phyloP scores from a whole-genome alignment of 768 basidiomycete genomes.

The Suillus decipiens region DNA sequence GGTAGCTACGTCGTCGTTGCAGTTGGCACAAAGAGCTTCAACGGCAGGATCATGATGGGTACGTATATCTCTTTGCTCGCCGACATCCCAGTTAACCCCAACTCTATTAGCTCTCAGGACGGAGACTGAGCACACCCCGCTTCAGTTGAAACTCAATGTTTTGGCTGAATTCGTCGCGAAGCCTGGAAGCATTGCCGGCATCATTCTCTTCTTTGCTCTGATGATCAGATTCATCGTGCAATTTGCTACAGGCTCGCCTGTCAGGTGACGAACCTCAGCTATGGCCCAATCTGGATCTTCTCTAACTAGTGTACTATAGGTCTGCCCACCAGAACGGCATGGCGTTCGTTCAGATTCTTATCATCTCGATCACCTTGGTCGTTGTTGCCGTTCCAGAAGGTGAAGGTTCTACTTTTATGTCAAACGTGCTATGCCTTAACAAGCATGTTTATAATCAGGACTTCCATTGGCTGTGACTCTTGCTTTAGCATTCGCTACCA shows the following conservation, averaged over 20 bases:
- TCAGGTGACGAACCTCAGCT: conserved; percentile 42
- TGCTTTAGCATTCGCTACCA: conserved; percentile 95
- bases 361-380: conserved; percentile 91
- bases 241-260: conserved; percentile 60
- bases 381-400: conserved; percentile 87
- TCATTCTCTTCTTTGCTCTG: conserved; percentile 75
- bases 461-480: conserved; percentile 95
- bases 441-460: conserved; percentile 43
- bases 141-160: conserved; percentile 89
- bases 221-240: conserved; percentile 97
- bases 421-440: background rate
- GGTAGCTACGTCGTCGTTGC: conserved; percentile 92
- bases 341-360: conserved; percentile 73
- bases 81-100: background rate
- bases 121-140: conserved; percentile 86
- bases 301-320: conserved; percentile 34
- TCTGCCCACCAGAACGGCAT: conserved; percentile 84
- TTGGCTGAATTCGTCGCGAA: conserved; percentile 98
- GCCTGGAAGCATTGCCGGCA: conserved; percentile 79
- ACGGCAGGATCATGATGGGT: conserved; percentile 99
- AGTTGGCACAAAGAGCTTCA: conserved; percentile 91
- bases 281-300: too few species aligned
- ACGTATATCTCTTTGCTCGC: conserved; percentile 23
- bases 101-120: conserved; percentile 69
- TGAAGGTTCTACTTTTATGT: conserved; percentile 17